Evolutionary conservation across 2,329 filamentous ascomycete species (phyloP).

Genomic region (Alternaria longipes): DNA sequence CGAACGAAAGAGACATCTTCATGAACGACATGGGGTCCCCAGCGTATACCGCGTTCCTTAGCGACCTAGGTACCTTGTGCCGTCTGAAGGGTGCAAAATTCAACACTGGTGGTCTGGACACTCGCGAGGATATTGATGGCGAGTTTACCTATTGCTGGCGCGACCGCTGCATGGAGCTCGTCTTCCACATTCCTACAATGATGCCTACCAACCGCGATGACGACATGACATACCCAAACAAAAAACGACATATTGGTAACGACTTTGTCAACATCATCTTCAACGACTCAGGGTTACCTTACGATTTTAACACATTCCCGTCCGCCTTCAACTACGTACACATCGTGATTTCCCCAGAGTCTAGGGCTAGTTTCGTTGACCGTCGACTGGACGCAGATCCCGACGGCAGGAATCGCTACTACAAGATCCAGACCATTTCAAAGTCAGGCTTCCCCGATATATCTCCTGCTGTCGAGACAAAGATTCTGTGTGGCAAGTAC

Average conservation of each 20-base stretch:
- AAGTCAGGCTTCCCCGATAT: constrained; percentile 90
- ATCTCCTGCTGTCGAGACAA: constrained; percentile 86
- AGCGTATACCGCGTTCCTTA: constrained; percentile 87
- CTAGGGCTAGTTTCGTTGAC: constrained; percentile 77
- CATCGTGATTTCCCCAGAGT: constrained; percentile 92
- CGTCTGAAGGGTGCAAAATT: constrained; percentile 83
- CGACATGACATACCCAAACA: constrained; percentile 76
- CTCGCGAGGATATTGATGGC: constrained; percentile 79
- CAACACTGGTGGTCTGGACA: constrained; percentile 92
- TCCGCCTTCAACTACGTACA: constrained; percentile 97
- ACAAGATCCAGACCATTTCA: constrained; percentile 88
- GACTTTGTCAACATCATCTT: constrained; percentile 98
- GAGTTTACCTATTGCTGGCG: constrained; percentile 93
- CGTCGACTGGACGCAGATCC: constrained; percentile 53
- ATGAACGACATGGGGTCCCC: constrained; percentile 85
- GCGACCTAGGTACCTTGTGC: constrained; percentile 81
- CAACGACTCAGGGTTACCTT: constrained; percentile 92
- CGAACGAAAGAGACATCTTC: constrained; percentile 81
- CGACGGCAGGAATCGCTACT: constrained; percentile 67
- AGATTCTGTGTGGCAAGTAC: constrained; percentile 84
- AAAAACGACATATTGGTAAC: constrained; percentile 96
- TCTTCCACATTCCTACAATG: constrained; percentile 95
- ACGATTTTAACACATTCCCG: constrained; percentile 89
- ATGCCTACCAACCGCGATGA: constrained; percentile 89
- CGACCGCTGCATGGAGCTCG: constrained; percentile 91